Evolutionary conservation across 345 rosid genomes (phyloP), one percentile per base, ranked within the genome.

Genomic region (Linum lewisii): DNA sequence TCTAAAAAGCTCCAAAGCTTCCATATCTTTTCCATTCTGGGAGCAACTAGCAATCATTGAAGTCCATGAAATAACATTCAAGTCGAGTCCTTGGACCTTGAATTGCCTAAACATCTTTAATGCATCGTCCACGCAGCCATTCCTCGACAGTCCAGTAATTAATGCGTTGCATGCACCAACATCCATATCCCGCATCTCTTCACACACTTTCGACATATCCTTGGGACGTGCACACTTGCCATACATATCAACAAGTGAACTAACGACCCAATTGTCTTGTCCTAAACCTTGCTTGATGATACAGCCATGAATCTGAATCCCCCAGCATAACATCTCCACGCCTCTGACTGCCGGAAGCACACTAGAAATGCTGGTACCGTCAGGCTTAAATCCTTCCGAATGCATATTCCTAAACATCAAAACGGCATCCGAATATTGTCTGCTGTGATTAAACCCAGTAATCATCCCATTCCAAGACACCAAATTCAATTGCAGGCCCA

Each of bases 391-490:
- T 16, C 81, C 83, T 57, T 59, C 50, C 15, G 37, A 66, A 57
- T 78, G 90, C 83, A 84, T 76, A 54, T 71, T 63, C 36, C 66
- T 71, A 13, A 84, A 81, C 73, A 76, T 57, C 19, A 70, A 49
- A 71, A 76, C 65, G 0, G 83, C 84, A 55, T 78, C 87, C 24
- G 8, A 16, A 37, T 64, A 58, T 36, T 59, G 63, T 54, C 85
- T 73, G 4, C 84, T 78, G 21, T 74, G 84, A 71, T 74, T 79
- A 73, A 81, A 79, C 60, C 90, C 90, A 6, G 83, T 57, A 84
- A 84, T 78, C 75, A 84, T 70, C 21, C 84, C 87, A 72, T 84
- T 84, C 87, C 90, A 84, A 34, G 90, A 70, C 22, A 84, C 78
- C 24, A 67, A 61, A 72, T 82, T 84, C 2, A 78, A 68, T 18